Evolutionary conservation across 2,329 filamentous ascomycete species (phyloP).

Genomic region (Stachybotrys elegans): DNA sequence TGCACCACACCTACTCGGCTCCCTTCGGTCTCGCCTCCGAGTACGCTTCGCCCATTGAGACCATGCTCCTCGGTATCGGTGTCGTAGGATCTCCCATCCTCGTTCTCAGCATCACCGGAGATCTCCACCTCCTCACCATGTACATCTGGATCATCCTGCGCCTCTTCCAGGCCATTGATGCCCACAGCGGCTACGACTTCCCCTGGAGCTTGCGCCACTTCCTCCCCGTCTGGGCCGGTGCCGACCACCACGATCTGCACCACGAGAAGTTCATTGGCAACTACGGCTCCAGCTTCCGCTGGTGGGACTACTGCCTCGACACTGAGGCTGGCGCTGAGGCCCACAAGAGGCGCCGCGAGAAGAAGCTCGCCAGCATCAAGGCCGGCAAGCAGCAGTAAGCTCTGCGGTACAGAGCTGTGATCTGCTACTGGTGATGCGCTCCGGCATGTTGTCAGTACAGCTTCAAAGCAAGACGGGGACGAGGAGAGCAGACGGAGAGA

Average conservation of each 20-base stretch:
- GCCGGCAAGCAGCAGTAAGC: slow-evolving; percentile 62
- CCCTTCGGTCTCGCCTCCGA: slow-evolving; percentile 95
- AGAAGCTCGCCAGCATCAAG: slow-evolving; percentile 61
- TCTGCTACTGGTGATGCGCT: too few relatives aligned
- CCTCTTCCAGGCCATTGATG: slow-evolving; percentile 95
- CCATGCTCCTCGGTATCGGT: slow-evolving; percentile 88
- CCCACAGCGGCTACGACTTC: slow-evolving; percentile 97
- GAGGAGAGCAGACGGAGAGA: too few relatives aligned
- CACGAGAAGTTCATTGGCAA: slow-evolving; percentile 99
- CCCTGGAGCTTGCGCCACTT: slow-evolving; percentile 95
- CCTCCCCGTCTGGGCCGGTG: slow-evolving; percentile 96
- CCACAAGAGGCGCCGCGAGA: slow-evolving; percentile 75
- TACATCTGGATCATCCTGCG: slow-evolving; percentile 92
- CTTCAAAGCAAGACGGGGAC: too few relatives aligned
- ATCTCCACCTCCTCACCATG: slow-evolving; percentile 96
- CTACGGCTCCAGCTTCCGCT: slow-evolving; percentile 95
- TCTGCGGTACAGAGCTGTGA: too few relatives aligned
- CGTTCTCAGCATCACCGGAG: slow-evolving; percentile 75
- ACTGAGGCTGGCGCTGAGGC: slow-evolving; percentile 91
- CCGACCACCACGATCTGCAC: slow-evolving; percentile 93
- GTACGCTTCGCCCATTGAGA: slow-evolving; percentile 96
- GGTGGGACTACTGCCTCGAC: slow-evolving; percentile 95
- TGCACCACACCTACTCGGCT: slow-evolving; percentile 97
- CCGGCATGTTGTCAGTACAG: too few relatives aligned
- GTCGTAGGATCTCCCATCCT: slow-evolving; percentile 77